Evolutionary conservation across 495 filamentous ascomycete species (phyloP).

Genomic region (Lentithecium fluviatile): DNA sequence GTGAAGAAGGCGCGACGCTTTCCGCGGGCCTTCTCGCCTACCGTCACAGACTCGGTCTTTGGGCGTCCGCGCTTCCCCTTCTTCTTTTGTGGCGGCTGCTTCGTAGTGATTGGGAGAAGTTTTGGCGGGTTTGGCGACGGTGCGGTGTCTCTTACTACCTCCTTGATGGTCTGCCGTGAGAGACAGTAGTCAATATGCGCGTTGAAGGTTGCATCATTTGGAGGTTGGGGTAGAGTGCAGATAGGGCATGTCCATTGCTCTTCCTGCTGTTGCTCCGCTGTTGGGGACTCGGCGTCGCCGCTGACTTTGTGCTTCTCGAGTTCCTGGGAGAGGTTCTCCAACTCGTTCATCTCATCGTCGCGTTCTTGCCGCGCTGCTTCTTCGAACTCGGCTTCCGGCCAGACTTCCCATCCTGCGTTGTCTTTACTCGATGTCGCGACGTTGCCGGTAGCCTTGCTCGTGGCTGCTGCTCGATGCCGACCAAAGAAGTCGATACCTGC

Average conservation of each 20-base stretch:
- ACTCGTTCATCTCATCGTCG: conserved; percentile 63
- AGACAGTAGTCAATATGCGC: conserved; percentile 93
- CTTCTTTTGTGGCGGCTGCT: not conserved
- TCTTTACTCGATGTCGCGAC: conserved; percentile 12
- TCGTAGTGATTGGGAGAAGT: not conserved
- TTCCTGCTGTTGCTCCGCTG: conserved; percentile 14
- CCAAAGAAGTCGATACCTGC: conserved; percentile 81
- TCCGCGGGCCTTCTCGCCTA: conserved; percentile 13
- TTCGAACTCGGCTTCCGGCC: conserved; percentile 70
- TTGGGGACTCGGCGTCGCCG: not conserved
- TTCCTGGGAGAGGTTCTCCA: conserved; percentile 65
- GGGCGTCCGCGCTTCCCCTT: conserved; percentile 14
- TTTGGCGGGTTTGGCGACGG: conserved; percentile 2
- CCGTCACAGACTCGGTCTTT: conserved; percentile 5
- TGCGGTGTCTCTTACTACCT: conserved; percentile 47
- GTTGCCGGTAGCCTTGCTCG: not conserved
- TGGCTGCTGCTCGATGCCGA: conserved; percentile 11
- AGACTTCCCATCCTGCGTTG: conserved; percentile 61
- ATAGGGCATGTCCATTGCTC: conserved; percentile 84
- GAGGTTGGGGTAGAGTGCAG: conserved; percentile 67
- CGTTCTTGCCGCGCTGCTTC: conserved; percentile 61
- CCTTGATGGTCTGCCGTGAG: conserved; percentile 78
- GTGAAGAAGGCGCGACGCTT: conserved; percentile 30
- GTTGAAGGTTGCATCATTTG: conserved; percentile 81
- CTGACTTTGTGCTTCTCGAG: conserved; percentile 8